These are phyloP conservation scores for Drechslerella stenobrocha DNA, from an alignment of 2,329 filamentous ascomycete species.

Conservation along the genomic window DNA sequence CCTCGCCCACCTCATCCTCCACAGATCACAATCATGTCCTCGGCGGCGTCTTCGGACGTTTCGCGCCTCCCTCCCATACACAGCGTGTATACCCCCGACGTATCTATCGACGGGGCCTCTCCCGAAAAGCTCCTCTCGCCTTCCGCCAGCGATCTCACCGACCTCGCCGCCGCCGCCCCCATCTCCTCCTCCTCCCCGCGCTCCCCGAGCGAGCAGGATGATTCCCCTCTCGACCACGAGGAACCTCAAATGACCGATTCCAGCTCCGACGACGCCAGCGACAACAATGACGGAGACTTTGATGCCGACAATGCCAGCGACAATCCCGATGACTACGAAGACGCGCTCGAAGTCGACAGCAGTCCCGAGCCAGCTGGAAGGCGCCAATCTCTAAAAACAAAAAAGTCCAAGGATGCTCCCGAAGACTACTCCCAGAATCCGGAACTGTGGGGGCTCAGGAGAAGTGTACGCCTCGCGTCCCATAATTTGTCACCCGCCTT, in stretches of 20 bases:
- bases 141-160: constrained; percentile 41
- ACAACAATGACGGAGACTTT: constrained; percentile 74
- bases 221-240: constrained; percentile 42
- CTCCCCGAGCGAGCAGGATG: constrained; percentile 16
- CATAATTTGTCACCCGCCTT: constrained; percentile 12
- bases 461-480: constrained; percentile 75
- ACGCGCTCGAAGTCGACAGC: constrained; percentile 67
- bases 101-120: constrained; percentile 43
- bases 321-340: constrained; percentile 72
- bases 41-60: constrained; percentile 46
- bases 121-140: constrained; percentile 38
- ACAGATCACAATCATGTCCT: constrained; percentile 38
- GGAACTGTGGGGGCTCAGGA: constrained; percentile 87
- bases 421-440: constrained; percentile 65
- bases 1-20: constrained; percentile 9
- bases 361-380: constrained; percentile 39
- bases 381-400: constrained; percentile 26
- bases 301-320: constrained; percentile 63
- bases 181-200: constrained; percentile 24
- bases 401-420: constrained; percentile 36
- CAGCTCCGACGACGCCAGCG: constrained; percentile 59
- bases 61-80: constrained; percentile 47
- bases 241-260: constrained; percentile 44
- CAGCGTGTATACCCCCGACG: constrained; percentile 43
- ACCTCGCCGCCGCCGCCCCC: constrained; percentile 33